A percentile compares a stretch with the other conserved stretches of the same genome.
Evolutionary conservation across 2,329 filamentous ascomycete genomes (phyloP).

Genomic region (Cercospora citrullina): DNA sequence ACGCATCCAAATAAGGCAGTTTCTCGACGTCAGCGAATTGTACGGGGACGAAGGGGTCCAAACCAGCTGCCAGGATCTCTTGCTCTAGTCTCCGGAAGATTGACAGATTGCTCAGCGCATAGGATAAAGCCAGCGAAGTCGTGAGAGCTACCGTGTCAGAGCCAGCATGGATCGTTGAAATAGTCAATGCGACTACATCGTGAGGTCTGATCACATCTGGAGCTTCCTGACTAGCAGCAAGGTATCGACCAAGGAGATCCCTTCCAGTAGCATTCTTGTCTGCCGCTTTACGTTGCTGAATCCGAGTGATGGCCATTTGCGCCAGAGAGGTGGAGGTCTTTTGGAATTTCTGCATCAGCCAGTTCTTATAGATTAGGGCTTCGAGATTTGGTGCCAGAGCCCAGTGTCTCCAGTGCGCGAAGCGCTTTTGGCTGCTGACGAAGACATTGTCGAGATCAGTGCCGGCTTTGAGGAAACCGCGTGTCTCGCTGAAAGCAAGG

Average conservation of each 20-base stretch:
- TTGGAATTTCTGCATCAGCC: constrained; percentile 1
- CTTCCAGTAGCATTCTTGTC: neutral
- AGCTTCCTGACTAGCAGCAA: constrained; percentile 15
- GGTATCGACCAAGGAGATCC: constrained; percentile 2
- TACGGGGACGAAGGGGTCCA: neutral
- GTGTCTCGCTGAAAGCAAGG: constrained; percentile 18
- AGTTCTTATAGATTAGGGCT: constrained; percentile 19
- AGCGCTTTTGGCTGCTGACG: constrained; percentile 5
- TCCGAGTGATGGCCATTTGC: neutral
- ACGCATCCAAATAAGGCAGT: constrained; percentile 20
- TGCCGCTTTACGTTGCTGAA: neutral
- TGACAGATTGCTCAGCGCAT: neutral
- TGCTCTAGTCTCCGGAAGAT: constrained; percentile 10
- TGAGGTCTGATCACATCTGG: constrained; percentile 14
- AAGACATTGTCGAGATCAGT: constrained; percentile 18
- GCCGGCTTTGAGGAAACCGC: constrained; percentile 11
- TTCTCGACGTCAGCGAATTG: constrained; percentile 12
- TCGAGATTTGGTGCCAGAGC: constrained; percentile 12
- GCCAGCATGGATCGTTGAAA: constrained; percentile 22
- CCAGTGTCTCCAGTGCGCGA: constrained; percentile 22
- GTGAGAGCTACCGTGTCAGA: constrained; percentile 12
- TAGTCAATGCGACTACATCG: constrained; percentile 20
- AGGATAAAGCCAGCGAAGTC: constrained; percentile 4
- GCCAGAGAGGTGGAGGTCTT: neutral
- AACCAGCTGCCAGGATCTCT: constrained; percentile 9